Percentiles rank a stretch among this genome's conserved stretches.
Conservation (phyloP, 139 green algal species). For the Asterochloris erici region DNA sequence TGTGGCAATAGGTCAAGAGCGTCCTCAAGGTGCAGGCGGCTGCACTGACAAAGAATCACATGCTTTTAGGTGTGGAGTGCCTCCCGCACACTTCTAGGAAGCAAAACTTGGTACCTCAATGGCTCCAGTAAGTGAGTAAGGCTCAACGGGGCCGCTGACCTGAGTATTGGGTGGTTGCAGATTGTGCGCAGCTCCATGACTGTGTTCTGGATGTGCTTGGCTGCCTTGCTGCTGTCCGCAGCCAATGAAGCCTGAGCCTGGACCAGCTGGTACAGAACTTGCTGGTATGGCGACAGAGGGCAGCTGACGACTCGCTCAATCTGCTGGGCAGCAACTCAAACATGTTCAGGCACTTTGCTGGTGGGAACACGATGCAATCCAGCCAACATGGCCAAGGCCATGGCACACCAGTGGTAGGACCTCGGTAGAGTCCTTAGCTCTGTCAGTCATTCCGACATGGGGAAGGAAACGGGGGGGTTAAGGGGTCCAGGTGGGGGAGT, state of each 20-base stretch:
- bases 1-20: slow-evolving; percentile 34
- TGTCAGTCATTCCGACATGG: not conserved
- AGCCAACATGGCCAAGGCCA: not conserved
- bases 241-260: not conserved
- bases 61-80: too few species aligned
- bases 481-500: not conserved
- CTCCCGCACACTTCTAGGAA: not conserved
- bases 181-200: slow-evolving; percentile 85
- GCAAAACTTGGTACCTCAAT: not conserved
- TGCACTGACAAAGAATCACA: slow-evolving; percentile 11
- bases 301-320: slow-evolving; percentile 35
- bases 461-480: not conserved
- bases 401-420: too few species aligned
- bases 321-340: slow-evolving; percentile 16
- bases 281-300: slow-evolving; percentile 37
- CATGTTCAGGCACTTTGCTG: not conserved
- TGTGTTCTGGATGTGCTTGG: slow-evolving; percentile 38
- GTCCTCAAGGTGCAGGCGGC: slow-evolving; percentile 50
- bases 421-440: too few species aligned
- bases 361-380: not conserved
- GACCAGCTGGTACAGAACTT: slow-evolving; percentile 16
- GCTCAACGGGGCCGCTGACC: slow-evolving; percentile 21
- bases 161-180: slow-evolving; percentile 75
- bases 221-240: not conserved
- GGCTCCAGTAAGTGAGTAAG: not conserved